These are phyloP conservation scores for Cryptosporidium parvum DNA, from an alignment of 169 alveolate genomes.

Conservation along the genomic window DNA sequence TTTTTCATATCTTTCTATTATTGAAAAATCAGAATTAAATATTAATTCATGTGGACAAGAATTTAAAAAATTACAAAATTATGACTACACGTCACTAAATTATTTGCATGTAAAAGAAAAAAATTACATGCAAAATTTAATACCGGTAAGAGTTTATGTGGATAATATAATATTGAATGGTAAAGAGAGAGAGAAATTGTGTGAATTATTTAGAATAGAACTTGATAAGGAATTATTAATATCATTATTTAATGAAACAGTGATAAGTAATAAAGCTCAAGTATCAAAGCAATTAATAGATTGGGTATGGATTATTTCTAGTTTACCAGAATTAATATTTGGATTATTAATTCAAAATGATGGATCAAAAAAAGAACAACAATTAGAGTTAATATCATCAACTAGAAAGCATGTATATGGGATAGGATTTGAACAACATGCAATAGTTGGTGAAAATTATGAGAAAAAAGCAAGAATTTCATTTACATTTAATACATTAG, in stretches of 20 bases:
- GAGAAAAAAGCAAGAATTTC: background rate
- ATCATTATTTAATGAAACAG: background rate
- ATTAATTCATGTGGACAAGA: constrained; percentile 5
- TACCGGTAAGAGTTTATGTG: constrained; percentile 57
- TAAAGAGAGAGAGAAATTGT: constrained; percentile 10
- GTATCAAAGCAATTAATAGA: constrained; percentile 4
- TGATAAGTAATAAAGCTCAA: background rate
- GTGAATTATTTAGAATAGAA: constrained; percentile 22
- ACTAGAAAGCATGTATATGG: constrained; percentile 1
- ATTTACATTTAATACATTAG: constrained; percentile 28
- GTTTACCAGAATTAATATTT: constrained; percentile 26
- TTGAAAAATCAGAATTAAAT: background rate
- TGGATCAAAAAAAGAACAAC: background rate
- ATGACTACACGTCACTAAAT: background rate
- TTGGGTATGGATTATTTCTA: constrained; percentile 39
- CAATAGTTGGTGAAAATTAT: background rate
- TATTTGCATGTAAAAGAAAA: constrained; percentile 1
- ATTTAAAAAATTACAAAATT: background rate
- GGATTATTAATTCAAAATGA: background rate
- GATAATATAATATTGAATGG: constrained; percentile 5
- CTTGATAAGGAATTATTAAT: background rate
- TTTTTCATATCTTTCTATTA: background rate
- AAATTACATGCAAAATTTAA: constrained; percentile 9
- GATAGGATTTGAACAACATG: constrained; percentile 3
- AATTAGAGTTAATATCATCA: constrained; percentile 5